Conservation (phyloP, 2,329 filamentous ascomycete genomes). For the Arthrinium phaeospermum region DNA sequence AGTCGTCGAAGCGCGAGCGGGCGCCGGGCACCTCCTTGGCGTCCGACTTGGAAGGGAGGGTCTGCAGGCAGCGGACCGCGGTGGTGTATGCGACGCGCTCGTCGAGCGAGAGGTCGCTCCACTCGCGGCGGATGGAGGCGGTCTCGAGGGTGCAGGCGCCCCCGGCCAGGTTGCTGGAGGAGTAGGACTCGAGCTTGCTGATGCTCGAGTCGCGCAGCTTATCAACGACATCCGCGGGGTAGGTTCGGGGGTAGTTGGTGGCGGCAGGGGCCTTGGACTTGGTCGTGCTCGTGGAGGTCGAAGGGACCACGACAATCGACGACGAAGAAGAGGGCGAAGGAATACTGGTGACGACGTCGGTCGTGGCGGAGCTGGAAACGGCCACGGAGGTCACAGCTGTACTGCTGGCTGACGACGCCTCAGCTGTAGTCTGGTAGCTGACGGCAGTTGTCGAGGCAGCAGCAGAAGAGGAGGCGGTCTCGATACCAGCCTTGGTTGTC, state of each 20-base stretch:
- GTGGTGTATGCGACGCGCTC: slow-evolving; percentile 29
- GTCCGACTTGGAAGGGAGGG: slow-evolving; percentile 26
- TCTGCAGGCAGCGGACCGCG: slow-evolving; percentile 32
- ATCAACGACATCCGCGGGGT: slow-evolving; percentile 20
- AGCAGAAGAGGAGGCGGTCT: background rate
- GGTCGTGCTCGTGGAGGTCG: slow-evolving; percentile 10
- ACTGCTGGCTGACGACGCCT: background rate
- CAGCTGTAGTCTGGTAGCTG: background rate
- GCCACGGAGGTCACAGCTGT: slow-evolving; percentile 9
- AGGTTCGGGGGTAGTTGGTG: slow-evolving; percentile 13
- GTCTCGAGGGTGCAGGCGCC: slow-evolving; percentile 22
- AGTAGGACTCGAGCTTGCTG: slow-evolving; percentile 22
- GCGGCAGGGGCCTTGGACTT: background rate
- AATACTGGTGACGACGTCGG: background rate
- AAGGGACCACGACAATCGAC: background rate
- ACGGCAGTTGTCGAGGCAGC: background rate
- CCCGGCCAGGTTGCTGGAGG: slow-evolving; percentile 11
- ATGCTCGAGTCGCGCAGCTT: slow-evolving; percentile 21
- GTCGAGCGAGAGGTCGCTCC: slow-evolving; percentile 24
- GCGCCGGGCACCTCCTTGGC: slow-evolving; percentile 30
- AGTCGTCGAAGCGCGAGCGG: slow-evolving; percentile 35
- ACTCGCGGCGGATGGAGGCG: slow-evolving; percentile 22
- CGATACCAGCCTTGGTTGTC: background rate
- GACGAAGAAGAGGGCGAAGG: background rate
- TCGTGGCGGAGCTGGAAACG: slow-evolving; percentile 7